Evolutionary conservation across 306 rosid genomes (phyloP), one percentile per base, ranked within the genome.

Genomic region (Abrus precatorius): DNA sequence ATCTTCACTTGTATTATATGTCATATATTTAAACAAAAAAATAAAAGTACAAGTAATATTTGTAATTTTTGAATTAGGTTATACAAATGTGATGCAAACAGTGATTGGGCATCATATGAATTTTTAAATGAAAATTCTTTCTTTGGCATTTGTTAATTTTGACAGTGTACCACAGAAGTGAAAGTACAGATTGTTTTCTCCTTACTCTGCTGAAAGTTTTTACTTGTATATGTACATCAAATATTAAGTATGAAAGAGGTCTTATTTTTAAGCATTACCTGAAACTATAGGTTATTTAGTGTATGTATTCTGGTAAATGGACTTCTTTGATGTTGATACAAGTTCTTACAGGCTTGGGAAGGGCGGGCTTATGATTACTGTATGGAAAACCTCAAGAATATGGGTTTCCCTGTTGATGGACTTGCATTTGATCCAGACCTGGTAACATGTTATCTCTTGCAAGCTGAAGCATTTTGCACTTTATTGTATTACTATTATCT

Each of bases 361-460:
- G 97, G 97, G 65, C 85, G 88, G 44, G 97, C 97, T 55, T 92
- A 92, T 45, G 97, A 92, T 80, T 92, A 92, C 78, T 92, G 97
- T 79, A 79, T 92, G 97, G 92, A 88, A 11, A 90, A 92, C 73
- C 87, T 92, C 49, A 87, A 68, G 88, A 88, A 84, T 75, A 81
- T 90, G 84, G 94, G 97, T 72, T 92, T 80, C 85, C 97, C 94
- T 3, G 97, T 92, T 40, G 86, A 87, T 29, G 94, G 93, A 73
- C 97, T 92, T 63, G 85, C 88, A 32, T 92, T 92, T 44, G 97
- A 92, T 80, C 94, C 97, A 13, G 87, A 89, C 75, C 82, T 92
- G 94, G 97, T 92, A 87, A 38, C 55, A 50, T 59, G 74, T 70
- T 63, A 48, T 74, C 10, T 69, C 70, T 57, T 20, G 7, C 79